Base-by-base conservation (phyloP, 2,329 filamentous ascomycete genomes). In the Trichoderma lentiforme region DNA sequence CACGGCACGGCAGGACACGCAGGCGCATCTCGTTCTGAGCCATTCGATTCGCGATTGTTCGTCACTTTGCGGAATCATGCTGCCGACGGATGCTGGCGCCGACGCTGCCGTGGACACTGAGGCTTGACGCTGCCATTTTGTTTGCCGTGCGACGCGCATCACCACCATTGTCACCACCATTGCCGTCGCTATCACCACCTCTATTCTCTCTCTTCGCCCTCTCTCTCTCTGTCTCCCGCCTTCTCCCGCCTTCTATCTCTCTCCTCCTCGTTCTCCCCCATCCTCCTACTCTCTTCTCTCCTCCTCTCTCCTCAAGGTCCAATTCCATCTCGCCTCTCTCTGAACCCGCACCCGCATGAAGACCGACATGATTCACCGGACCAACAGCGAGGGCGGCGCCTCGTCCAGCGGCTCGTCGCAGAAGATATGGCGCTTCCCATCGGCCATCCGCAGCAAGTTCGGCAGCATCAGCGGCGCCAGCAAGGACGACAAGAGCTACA, bases 331-430 rank as follows among this genome's bases (percentile, higher is more conserved):
- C 26, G 36, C n/a, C 36, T n/a, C 24, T 47, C 9, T 11, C 14
- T 53, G 47, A 53, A 24, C 43, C 3, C 21, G 14, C 60, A 18
- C 47, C 47, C 47, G 21, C 6, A 30, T 67, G 30, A 67, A 57
- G 61, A 61, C 26, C 68, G 69, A 74, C 58, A 79, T 78, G 77
- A 78, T 80, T 66, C 76, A 79, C n/a, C 78, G 78, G 71, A 77
- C 76, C 61, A 75, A 75, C 6, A 79, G 77, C 72, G 79, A 80
- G 47, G 77, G 74, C 47, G 75, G 71, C 43, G 72, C 74, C 14
- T 74, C 74, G 57, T 58, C 67, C 51, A 57, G 61, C 36, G 72
- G 73, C 36, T 69, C 72, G 12, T 60, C 73, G 66, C 66, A 61
- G 47, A 78, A 74, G 71, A 73, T 72, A 62, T 77, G 77, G 75